phyloP scores from a whole-genome alignment of 352 stramenopile species.

The Phytophthora sansomeana region DNA sequence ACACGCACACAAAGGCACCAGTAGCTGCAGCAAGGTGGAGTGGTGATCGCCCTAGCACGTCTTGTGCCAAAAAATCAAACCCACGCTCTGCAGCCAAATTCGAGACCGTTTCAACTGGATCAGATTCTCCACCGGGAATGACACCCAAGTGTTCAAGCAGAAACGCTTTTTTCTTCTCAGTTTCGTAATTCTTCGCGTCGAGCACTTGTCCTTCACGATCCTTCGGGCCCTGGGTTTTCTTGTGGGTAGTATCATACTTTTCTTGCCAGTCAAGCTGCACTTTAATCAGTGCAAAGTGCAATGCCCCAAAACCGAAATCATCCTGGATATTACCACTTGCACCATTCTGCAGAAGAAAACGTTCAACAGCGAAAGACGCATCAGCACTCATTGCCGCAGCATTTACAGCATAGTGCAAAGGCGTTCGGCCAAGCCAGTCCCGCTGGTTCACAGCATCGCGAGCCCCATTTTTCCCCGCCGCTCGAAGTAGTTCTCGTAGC shows the following conservation, averaged over 20 bases:
- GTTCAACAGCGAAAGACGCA: constrained; percentile 82
- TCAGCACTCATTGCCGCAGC: constrained; percentile 68
- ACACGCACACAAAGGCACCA: constrained; percentile 78
- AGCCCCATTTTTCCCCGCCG: constrained; percentile 41
- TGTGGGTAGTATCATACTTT: constrained; percentile 49
- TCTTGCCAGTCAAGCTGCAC: constrained; percentile 75
- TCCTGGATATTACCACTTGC: constrained; percentile 63
- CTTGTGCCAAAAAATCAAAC: constrained; percentile 47
- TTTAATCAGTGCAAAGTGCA: constrained; percentile 81
- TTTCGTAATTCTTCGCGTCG: constrained; percentile 41
- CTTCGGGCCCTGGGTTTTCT: constrained; percentile 35
- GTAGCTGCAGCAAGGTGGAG: constrained; percentile 78
- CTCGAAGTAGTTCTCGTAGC: constrained; percentile 55
- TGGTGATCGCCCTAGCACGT: constrained; percentile 62
- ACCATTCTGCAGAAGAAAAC: constrained; percentile 67
- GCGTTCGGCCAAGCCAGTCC: constrained; percentile 60
- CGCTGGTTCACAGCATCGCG: constrained; percentile 53
- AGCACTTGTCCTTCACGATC: constrained; percentile 41
- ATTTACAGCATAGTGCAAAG: constrained; percentile 82
- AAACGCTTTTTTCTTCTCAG: constrained; percentile 57
- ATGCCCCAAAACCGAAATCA: constrained; percentile 58
- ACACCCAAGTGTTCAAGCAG: constrained; percentile 39
- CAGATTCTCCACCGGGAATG: constrained; percentile 55
- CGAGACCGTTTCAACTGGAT: constrained; percentile 82
- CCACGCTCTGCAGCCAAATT: constrained; percentile 64